Evolutionary conservation across 2,329 filamentous ascomycete species (phyloP), one percentile per base, ranked within the genome.

Genomic region (Fusarium ramigenum): DNA sequence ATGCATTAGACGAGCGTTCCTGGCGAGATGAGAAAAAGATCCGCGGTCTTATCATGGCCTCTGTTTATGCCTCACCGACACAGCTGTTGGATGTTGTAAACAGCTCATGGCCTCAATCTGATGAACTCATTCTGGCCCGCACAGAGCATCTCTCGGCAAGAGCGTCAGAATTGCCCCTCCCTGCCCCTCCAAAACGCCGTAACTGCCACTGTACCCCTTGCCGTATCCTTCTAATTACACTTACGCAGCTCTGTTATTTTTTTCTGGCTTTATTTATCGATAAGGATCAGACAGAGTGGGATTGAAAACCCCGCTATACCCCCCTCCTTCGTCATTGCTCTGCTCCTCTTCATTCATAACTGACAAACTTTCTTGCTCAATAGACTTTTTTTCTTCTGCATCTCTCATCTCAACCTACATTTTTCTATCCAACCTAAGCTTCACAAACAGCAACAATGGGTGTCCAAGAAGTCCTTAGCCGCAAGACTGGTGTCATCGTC

Each of bases 401-500:
- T 68, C 43, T 59, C 56, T 67, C 73, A 63, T 66, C 62, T 68
- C 73, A 62, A 75, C 47, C 75, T 74, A 63, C 34, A 67, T 61
- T 40, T 39, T 39, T 39, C 54, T 69, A 60, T 66, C 37, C 68
- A 62, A 64, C 44, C 68, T 63, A 73, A 61, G 42, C 59, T 64
- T 60, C 64, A 56, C 60, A 72, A 75, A 77, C 72, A 74, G 76
- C 78, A 78, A 82, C 57, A 58, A 84, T 84, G 82, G 82, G 82
- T 79, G 78, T 60, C 63, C 78, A 76, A 62, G 82, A 83, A 75
- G 84, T 85, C 73, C 81, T 88, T 73, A 86, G 83, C 80, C 84
- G 86, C 77, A 87, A 87, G 84, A 78, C 85, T 70, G 86, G 86
- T 75, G 86, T 88, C 82, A 87, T 88, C 80, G 85, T 87, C 74